Evolutionary conservation across 331 rosid species (phyloP).

Genomic region (Quercus phellos): DNA sequence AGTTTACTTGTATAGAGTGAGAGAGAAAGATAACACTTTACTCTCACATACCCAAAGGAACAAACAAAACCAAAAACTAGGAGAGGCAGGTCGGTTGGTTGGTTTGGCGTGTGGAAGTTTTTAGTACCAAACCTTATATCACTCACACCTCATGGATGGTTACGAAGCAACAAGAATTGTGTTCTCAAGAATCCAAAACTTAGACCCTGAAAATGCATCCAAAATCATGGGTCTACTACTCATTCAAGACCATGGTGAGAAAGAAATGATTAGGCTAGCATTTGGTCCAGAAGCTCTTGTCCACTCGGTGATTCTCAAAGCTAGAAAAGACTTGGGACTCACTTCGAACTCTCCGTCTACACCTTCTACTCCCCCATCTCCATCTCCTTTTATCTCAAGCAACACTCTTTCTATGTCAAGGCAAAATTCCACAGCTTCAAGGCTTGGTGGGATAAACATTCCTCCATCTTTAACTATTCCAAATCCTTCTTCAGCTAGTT

Average conservation of each 20-base stretch:
- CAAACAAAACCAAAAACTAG: constrained; percentile 12
- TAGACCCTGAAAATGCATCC: constrained; percentile 95
- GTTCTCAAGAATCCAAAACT: constrained; percentile 69
- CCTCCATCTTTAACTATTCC: constrained; percentile 58
- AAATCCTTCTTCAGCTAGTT: constrained; percentile 39
- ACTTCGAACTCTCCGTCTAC: constrained; percentile 60
- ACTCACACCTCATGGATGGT: constrained; percentile 55
- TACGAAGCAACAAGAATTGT: constrained; percentile 88
- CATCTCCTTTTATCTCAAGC: constrained; percentile 39
- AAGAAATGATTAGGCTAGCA: constrained; percentile 86
- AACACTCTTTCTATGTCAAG: constrained; percentile 40
- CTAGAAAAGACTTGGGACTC: constrained; percentile 60
- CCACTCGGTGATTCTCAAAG: constrained; percentile 68
- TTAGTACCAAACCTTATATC: constrained; percentile 8
- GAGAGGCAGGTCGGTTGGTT: constrained; percentile 23
- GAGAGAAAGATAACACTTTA: constrained; percentile 5
- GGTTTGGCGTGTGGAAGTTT: constrained; percentile 31
- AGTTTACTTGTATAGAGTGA: constrained; percentile 39
- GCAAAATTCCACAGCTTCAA: constrained; percentile 40
- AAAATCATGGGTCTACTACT: constrained; percentile 89
- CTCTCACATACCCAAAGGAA: neutral
- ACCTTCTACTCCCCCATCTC: constrained; percentile 61
- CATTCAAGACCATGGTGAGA: constrained; percentile 90
- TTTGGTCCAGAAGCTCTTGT: constrained; percentile 81
- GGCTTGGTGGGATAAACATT: constrained; percentile 21